Conservation (phyloP, 164 flowering plant species). For the Dillenia turbinata region DNA sequence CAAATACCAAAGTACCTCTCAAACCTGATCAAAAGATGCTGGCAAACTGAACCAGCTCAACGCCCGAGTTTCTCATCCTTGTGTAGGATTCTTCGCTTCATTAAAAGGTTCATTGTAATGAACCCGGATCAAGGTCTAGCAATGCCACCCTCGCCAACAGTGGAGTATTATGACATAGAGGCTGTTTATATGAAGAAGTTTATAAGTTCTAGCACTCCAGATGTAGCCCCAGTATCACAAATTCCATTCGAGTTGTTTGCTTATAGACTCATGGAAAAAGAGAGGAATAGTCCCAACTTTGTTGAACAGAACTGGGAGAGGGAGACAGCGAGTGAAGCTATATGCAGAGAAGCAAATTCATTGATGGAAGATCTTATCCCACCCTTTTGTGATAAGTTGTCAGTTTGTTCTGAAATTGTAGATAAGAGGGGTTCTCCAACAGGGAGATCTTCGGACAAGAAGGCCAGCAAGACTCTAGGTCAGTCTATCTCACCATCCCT, state of each 20-base stretch:
- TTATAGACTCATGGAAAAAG: slow-evolving; percentile 61
- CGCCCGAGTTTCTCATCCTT: slow-evolving; percentile 81
- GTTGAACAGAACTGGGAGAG: slow-evolving; percentile 53
- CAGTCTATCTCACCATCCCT: slow-evolving; percentile 1
- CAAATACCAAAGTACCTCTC: slow-evolving; percentile 64
- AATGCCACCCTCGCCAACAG: slow-evolving; percentile 40
- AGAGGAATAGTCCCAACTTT: slow-evolving; percentile 25
- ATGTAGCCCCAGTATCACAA: slow-evolving; percentile 35
- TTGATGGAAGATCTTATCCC: slow-evolving; percentile 35
- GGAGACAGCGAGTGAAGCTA: slow-evolving; percentile 62
- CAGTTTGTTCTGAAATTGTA: slow-evolving; percentile 23
- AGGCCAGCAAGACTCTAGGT: slow-evolving; percentile 41
- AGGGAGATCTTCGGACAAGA: slow-evolving; percentile 35
- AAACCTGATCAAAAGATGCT: slow-evolving; percentile 70
- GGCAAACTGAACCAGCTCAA: slow-evolving; percentile 67
- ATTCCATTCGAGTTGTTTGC: slow-evolving; percentile 88
- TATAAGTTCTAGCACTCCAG: slow-evolving; percentile 18
- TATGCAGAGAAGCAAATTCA: slow-evolving; percentile 41
- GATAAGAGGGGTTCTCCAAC: slow-evolving; percentile 17
- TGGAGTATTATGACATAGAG: slow-evolving; percentile 70
- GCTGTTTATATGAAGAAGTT: slow-evolving; percentile 35
- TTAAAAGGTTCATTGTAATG: slow-evolving; percentile 60
- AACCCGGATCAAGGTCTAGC: slow-evolving; percentile 57
- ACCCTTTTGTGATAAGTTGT: slow-evolving; percentile 19
- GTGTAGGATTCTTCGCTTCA: slow-evolving; percentile 66